Evolutionary conservation across 805 yeast genomes (phyloP).

Genomic region (Candida sakaeoensis): DNA sequence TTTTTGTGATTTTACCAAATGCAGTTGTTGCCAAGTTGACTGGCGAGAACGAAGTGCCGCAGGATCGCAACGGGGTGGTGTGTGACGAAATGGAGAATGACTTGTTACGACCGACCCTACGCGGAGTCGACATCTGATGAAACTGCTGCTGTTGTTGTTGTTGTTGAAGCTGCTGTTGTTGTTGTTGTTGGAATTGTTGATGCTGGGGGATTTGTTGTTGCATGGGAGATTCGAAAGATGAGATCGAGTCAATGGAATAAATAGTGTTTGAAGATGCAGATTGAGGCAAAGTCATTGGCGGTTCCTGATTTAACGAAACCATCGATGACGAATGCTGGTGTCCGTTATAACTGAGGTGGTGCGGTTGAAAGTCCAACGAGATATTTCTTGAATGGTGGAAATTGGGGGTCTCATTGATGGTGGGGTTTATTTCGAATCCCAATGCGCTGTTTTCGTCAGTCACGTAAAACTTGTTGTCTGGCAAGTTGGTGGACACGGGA

Average conservation of each 20-base stretch:
- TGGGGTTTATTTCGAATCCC: not conserved
- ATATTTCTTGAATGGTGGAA: constrained; percentile 21
- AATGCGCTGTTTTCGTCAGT: constrained; percentile 3
- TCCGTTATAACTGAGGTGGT: constrained; percentile 8
- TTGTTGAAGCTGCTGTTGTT: constrained; percentile 5
- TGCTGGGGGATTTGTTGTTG: not conserved
- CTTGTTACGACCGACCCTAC: constrained; percentile 29
- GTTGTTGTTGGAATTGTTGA: constrained; percentile 1
- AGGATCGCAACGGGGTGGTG: constrained; percentile 33
- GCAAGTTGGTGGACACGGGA: constrained; percentile 12
- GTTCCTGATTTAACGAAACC: constrained; percentile 21
- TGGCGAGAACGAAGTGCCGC: constrained; percentile 17
- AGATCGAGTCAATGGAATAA: constrained; percentile 29
- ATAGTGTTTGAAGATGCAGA: constrained; percentile 23
- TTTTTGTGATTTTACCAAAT: constrained; percentile 28
- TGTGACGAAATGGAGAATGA: constrained; percentile 32
- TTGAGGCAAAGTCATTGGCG: constrained; percentile 11
- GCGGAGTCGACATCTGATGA: constrained; percentile 29
- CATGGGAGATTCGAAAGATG: constrained; percentile 7
- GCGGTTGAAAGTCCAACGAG: constrained; percentile 17
- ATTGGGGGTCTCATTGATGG: not conserved
- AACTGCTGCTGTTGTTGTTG: constrained; percentile 7
- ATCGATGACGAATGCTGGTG: constrained; percentile 23
- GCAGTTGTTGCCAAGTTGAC: constrained; percentile 16
- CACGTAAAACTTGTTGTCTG: constrained; percentile 6